phyloP scores from a whole-genome alignment of 768 basidiomycete species.

The Pleurotus djamor region DNA sequence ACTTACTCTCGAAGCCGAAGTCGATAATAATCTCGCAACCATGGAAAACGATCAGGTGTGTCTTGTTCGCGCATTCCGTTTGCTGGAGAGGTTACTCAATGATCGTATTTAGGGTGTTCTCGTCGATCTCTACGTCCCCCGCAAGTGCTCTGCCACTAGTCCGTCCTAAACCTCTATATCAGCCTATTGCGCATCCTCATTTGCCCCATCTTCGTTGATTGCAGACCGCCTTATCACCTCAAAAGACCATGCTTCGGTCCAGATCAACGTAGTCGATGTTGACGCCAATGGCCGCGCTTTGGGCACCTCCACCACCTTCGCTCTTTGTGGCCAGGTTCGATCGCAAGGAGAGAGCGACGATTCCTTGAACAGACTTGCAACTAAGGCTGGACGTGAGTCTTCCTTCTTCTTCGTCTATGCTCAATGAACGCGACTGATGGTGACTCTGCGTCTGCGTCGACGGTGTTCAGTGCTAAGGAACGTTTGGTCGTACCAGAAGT shows the following conservation, averaged over 20 bases:
- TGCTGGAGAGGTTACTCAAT: background rate
- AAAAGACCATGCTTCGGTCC: slow-evolving; percentile 99
- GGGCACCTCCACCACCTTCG: slow-evolving; percentile 84
- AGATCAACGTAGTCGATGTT: slow-evolving; percentile 93
- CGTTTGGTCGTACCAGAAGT: slow-evolving; percentile 97
- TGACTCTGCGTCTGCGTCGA: too few relatives aligned
- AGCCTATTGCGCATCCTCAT: background rate
- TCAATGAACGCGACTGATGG: slow-evolving; percentile 2
- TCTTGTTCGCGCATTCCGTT: background rate
- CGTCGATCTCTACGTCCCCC: slow-evolving; percentile 99
- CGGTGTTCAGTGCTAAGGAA: slow-evolving; percentile 72
- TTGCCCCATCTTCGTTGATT: background rate
- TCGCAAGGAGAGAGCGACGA: slow-evolving; percentile 97
- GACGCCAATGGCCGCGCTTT: slow-evolving; percentile 84
- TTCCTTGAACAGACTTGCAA: slow-evolving; percentile 93
- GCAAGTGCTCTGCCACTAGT: slow-evolving; percentile 99
- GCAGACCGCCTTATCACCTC: slow-evolving; percentile 95
- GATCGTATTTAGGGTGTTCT: slow-evolving; percentile 76
- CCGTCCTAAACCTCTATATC: slow-evolving; percentile 29
- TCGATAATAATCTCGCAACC: background rate
- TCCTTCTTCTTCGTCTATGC: background rate
- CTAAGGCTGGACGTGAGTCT: slow-evolving; percentile 88
- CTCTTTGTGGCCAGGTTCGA: slow-evolving; percentile 91
- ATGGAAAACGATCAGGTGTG: slow-evolving; percentile 94
- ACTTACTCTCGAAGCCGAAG: background rate